Evolutionary conservation across 23 red algal genomes (phyloP).

Genomic region (Gracilaria caudata): DNA sequence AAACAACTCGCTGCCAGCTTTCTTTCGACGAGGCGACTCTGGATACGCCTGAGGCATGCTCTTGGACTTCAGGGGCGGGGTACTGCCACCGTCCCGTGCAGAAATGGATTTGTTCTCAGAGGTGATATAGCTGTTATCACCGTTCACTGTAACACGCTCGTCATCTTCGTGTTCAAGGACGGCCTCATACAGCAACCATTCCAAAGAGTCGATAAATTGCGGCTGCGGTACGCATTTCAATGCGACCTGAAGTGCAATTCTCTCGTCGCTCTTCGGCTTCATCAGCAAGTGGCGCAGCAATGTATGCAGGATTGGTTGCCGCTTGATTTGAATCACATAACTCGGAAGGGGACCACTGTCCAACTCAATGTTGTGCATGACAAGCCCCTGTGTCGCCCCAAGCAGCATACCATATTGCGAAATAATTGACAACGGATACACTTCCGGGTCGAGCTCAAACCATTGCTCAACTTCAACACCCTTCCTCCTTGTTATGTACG

Average conservation of each 20-base stretch:
- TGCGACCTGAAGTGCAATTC: conserved; percentile 73
- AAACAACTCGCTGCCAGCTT: conserved; percentile 58
- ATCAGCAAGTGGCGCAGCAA: conserved; percentile 78
- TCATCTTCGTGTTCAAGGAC: conserved; percentile 80
- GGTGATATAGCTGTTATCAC: conserved; percentile 13
- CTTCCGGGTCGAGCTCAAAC: conserved; percentile 92
- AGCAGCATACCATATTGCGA: conserved; percentile 75
- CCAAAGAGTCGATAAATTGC: conserved; percentile 92
- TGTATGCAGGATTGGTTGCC: conserved; percentile 86
- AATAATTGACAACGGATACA: conserved; percentile 79
- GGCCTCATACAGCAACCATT: conserved; percentile 91
- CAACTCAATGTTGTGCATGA: conserved; percentile 45
- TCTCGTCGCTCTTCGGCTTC: conserved; percentile 62
- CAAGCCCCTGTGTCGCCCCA: conserved; percentile 69
- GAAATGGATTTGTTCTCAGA: background rate
- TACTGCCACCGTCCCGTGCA: background rate
- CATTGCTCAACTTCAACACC: conserved; percentile 80
- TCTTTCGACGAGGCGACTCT: conserved; percentile 45
- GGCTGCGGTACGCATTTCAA: conserved; percentile 76
- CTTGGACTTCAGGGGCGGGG: conserved; percentile 6
- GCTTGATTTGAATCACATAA: conserved; percentile 77
- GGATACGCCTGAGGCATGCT: conserved; percentile 35
- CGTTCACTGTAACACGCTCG: conserved; percentile 9
- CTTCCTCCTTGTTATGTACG: conserved; percentile 29
- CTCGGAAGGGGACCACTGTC: conserved; percentile 26